Percentiles rank a stretch among this genome's conserved stretches.
phyloP scores from a whole-genome alignment of 441 rosid genomes.

The Pelargonium hybrid region DNA sequence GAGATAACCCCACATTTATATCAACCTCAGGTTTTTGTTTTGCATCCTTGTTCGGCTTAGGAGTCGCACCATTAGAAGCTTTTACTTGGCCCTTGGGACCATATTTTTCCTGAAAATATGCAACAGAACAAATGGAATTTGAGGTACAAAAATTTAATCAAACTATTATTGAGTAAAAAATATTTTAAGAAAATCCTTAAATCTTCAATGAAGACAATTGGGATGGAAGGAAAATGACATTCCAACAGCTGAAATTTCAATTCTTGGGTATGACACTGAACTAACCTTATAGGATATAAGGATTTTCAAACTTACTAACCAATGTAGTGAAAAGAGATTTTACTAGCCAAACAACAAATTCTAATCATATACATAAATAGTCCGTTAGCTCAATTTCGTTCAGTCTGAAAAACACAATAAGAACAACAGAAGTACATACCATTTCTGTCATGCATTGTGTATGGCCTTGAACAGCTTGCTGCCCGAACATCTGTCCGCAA shows the following conservation, averaged over 20 bases:
- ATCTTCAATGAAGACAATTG: too few relatives aligned
- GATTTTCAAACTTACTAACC: not conserved
- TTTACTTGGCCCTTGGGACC: constrained; percentile 79
- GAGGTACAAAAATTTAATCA: not conserved
- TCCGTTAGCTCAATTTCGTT: too few relatives aligned
- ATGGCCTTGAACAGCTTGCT: constrained; percentile 65
- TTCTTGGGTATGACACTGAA: not conserved
- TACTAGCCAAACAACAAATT: too few relatives aligned
- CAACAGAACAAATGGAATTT: not conserved
- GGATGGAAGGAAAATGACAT: not conserved
- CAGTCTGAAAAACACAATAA: too few relatives aligned
- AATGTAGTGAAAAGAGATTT: not conserved
- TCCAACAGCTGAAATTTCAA: not conserved
- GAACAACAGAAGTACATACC: constrained; percentile 27
- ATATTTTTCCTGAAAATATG: constrained; percentile 62
- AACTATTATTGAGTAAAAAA: not conserved
- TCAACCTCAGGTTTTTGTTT: constrained; percentile 61
- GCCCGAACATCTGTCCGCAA: constrained; percentile 75
- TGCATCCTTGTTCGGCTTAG: constrained; percentile 40
- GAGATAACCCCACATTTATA: constrained; percentile 58
- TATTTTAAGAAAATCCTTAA: not conserved
- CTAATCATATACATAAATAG: too few relatives aligned
- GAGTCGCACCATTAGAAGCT: constrained; percentile 41
- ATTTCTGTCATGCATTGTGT: constrained; percentile 84
- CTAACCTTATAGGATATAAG: not conserved